Conservation (phyloP, 2,329 filamentous ascomycete species). For the Calonectria crousiana region DNA sequence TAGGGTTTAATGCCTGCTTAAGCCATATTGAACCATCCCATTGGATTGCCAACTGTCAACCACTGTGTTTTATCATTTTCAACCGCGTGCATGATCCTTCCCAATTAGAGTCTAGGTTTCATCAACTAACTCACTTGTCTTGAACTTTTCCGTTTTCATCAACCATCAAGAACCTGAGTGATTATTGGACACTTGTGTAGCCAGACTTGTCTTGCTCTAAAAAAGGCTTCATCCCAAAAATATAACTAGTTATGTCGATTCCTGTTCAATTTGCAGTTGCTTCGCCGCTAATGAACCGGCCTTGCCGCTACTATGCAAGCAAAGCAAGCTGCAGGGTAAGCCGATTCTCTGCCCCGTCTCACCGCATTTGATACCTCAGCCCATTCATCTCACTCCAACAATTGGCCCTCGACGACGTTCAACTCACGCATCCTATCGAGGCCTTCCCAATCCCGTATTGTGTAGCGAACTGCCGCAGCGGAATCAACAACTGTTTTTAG, state of each 20-base stretch:
- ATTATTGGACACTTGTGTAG: neutral
- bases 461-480: neutral
- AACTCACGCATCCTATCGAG: neutral
- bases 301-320: neutral
- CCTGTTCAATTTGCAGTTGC: neutral
- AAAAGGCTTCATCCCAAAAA: neutral
- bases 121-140: neutral
- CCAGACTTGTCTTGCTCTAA: neutral
- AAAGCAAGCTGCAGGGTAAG: neutral
- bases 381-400: neutral
- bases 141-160: neutral
- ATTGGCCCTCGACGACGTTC: neutral
- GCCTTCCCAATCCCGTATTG: neutral
- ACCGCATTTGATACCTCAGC: neutral
- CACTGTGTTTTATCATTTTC: neutral
- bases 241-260: neutral
- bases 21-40: neutral
- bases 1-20: no score
- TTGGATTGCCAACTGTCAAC: neutral
- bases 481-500: neutral
- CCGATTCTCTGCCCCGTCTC: neutral
- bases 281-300: neutral
- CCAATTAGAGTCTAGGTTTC: neutral
- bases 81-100: neutral
- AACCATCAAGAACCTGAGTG: neutral